Evolutionary conservation across 306 rosid species (phyloP).

Genomic region (Dryas octopetala): DNA sequence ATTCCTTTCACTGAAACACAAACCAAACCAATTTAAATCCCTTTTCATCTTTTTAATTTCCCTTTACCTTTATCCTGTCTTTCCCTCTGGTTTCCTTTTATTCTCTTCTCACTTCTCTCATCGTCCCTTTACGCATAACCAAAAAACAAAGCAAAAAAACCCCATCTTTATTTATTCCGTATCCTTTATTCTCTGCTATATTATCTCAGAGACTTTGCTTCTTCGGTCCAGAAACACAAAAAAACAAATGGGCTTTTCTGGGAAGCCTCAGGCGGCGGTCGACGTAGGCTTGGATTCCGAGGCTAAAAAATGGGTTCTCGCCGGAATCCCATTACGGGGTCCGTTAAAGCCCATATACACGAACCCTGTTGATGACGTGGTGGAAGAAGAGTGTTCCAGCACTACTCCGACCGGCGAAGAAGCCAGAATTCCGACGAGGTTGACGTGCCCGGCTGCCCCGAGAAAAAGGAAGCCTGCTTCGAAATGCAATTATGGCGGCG

Average conservation of each 20-base stretch:
- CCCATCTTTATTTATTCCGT: slow-evolving; percentile 28
- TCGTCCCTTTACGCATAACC: slow-evolving; percentile 4
- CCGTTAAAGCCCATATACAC: slow-evolving; percentile 68
- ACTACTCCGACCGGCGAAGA: slow-evolving; percentile 81
- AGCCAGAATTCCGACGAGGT: slow-evolving; percentile 46
- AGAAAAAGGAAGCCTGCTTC: slow-evolving; percentile 60
- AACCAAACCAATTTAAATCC: not conserved
- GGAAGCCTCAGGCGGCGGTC: slow-evolving; percentile 30
- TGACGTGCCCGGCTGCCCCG: slow-evolving; percentile 86
- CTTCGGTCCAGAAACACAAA: not conserved
- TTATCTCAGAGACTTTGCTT: slow-evolving; percentile 15
- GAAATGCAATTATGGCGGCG: slow-evolving; percentile 52
- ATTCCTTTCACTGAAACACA: not conserved
- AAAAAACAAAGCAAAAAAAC: not conserved
- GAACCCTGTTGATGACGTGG: slow-evolving; percentile 13
- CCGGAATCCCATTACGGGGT: slow-evolving; percentile 55
- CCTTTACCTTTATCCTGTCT: slow-evolving; percentile 40
- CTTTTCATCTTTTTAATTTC: not conserved
- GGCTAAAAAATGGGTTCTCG: slow-evolving; percentile 60
- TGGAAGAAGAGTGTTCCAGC: slow-evolving; percentile 30
- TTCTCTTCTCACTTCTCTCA: slow-evolving; percentile 29
- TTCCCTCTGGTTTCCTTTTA: slow-evolving; percentile 50
- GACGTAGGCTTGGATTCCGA: slow-evolving; percentile 50
- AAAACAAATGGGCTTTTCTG: slow-evolving; percentile 60
- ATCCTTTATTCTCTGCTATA: slow-evolving; percentile 38